phyloP scores from a whole-genome alignment of 495 filamentous ascomycete genomes.

The Lasiosphaeria hispida region DNA sequence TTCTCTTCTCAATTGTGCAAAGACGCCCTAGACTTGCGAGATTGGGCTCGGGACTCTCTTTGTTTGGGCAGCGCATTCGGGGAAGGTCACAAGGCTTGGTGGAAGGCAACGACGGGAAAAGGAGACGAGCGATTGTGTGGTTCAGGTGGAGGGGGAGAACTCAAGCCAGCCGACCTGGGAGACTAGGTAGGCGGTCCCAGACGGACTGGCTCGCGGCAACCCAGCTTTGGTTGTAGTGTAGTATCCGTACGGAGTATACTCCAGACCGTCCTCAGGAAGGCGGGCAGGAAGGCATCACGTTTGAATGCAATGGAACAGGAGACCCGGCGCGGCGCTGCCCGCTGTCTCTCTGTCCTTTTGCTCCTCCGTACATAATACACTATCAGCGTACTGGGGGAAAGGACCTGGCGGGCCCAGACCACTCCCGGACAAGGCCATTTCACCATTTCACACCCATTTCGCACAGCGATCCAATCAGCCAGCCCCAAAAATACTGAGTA shows the following conservation, averaged over 20 bases:
- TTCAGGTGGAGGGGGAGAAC: not conserved
- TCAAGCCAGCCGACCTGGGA: not conserved
- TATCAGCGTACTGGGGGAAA: not conserved
- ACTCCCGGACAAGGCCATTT: not conserved
- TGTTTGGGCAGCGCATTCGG: slow-evolving; percentile 2
- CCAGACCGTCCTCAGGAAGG: no score
- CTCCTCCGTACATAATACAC: no score
- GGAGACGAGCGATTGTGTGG: not conserved
- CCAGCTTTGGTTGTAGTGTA: no score
- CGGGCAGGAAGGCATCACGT: no score
- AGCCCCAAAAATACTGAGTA: no score
- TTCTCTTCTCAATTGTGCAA: not conserved
- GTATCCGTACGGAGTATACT: no score
- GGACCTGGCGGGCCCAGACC: not conserved
- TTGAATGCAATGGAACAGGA: not conserved
- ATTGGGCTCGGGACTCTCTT: not conserved
- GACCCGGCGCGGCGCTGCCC: not conserved
- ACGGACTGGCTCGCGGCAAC: no score
- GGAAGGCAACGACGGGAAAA: not conserved
- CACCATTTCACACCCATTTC: slow-evolving; percentile 9
- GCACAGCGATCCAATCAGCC: slow-evolving; percentile 3
- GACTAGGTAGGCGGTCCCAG: no score
- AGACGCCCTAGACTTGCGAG: not conserved
- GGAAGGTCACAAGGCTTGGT: slow-evolving; percentile 6
- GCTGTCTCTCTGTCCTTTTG: not conserved